A percentile compares a stretch with the other conserved stretches of the same genome.
Conservation (phyloP, 1,139 yeast genomes). For the Geotrichum europaeum region DNA sequence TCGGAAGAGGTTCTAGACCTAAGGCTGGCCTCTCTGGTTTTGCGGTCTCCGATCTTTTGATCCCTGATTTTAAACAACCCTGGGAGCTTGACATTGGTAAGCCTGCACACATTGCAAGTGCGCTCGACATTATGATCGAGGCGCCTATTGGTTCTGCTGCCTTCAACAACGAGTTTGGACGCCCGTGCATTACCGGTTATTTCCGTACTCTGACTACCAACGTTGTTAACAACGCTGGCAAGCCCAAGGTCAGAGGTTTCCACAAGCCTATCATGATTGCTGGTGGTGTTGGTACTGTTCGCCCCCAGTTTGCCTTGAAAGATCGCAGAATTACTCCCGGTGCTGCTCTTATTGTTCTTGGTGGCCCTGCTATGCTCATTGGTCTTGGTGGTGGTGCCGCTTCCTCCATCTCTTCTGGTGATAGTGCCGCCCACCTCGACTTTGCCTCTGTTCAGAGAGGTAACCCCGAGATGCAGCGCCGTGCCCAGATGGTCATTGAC, state of each 20-base stretch:
- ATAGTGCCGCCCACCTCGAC: slow-evolving; percentile 90
- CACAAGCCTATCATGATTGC: slow-evolving; percentile 99
- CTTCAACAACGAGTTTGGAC: slow-evolving; percentile 96
- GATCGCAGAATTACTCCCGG: slow-evolving; percentile 88
- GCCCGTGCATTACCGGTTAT: slow-evolving; percentile 96
- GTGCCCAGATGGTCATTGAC: slow-evolving; percentile 97
- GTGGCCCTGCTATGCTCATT: slow-evolving; percentile 98
- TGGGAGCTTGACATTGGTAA: slow-evolving; percentile 91
- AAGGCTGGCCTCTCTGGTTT: slow-evolving; percentile 96
- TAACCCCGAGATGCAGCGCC: slow-evolving; percentile 97
- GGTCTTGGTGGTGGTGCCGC: slow-evolving; percentile 99
- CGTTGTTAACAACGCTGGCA: slow-evolving; percentile 56
- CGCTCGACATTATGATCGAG: slow-evolving; percentile 91
- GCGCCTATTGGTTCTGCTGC: slow-evolving; percentile 99
- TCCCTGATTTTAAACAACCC: slow-evolving; percentile 82
- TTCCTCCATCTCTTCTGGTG: slow-evolving; percentile 90
- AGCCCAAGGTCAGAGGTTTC: slow-evolving; percentile 83
- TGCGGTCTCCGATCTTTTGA: slow-evolving; percentile 82
- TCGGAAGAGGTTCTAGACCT: slow-evolving; percentile 95
- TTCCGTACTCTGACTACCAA: slow-evolving; percentile 90
- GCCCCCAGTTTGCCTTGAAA: slow-evolving; percentile 89
- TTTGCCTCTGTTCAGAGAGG: slow-evolving; percentile 99
- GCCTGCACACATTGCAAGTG: slow-evolving; percentile 88
- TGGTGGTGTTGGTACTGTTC: slow-evolving; percentile 96
- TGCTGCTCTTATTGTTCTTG: slow-evolving; percentile 84